phyloP scores from a whole-genome alignment of 768 basidiomycete species.

The Russula emetica region DNA sequence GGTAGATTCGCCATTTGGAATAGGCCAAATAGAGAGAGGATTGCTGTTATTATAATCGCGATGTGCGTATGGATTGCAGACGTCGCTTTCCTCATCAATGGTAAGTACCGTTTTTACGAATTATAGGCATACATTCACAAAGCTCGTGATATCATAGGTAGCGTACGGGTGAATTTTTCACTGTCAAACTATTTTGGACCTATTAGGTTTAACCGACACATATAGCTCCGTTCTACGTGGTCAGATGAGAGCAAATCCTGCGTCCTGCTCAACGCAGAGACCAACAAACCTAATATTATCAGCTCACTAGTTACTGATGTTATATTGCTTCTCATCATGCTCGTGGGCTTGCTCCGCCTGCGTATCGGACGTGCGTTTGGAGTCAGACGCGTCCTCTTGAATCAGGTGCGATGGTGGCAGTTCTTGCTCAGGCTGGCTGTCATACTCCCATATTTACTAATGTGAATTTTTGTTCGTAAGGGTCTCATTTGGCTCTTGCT shows the following conservation, averaged over 20 bases:
- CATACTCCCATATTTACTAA: too few species aligned
- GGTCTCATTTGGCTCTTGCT: too few species aligned
- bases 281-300: neutral
- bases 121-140: too few species aligned
- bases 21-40: neutral
- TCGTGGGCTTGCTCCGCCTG: neutral
- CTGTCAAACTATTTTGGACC: neutral
- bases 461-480: too few species aligned
- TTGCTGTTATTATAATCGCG: neutral
- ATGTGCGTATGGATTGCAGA: neutral
- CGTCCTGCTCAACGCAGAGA: neutral
- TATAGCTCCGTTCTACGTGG: neutral
- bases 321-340: neutral
- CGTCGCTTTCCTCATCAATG: neutral
- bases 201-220: neutral
- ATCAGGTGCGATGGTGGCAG: too few species aligned
- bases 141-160: neutral
- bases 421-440: too few species aligned
- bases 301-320: neutral
- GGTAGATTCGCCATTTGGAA: conserved; percentile 14
- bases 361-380: neutral
- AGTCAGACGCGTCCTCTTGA: neutral
- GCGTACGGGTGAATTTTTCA: neutral
- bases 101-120: neutral
- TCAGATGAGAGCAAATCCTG: neutral